These are phyloP conservation scores for Trichopus zeylanicus DNA, from an alignment of 116 monocot genomes.

Conservation along the genomic window DNA sequence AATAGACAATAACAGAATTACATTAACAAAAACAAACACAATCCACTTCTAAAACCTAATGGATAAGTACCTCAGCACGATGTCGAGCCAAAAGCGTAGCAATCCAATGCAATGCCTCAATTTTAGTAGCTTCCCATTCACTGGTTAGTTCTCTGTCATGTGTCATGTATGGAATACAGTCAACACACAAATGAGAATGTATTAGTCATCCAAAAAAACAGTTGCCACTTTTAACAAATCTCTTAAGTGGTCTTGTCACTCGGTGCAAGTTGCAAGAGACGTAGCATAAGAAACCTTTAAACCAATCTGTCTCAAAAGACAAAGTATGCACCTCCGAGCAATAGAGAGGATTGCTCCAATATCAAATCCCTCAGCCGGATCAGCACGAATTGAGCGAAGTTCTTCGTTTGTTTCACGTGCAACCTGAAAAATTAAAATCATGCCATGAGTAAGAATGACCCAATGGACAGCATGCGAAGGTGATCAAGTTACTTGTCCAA, in stretches of 20 bases:
- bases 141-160: slow-evolving; percentile 74
- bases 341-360: slow-evolving; percentile 71
- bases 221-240: background rate
- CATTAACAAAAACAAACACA: too few species aligned
- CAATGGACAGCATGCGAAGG: background rate
- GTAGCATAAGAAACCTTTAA: slow-evolving; percentile 20
- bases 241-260: slow-evolving; percentile 16
- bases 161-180: background rate
- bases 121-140: slow-evolving; percentile 86
- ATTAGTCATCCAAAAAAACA: slow-evolving; percentile 1
- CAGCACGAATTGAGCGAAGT: slow-evolving; percentile 70
- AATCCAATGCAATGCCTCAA: slow-evolving; percentile 92
- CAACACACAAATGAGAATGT: background rate
- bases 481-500: too few species aligned
- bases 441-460: background rate
- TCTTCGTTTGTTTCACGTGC: slow-evolving; percentile 99
- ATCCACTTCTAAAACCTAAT: too few species aligned
- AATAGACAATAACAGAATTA: too few species aligned
- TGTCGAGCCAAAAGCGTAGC: slow-evolving; percentile 53
- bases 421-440: slow-evolving; percentile 44
- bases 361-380: slow-evolving; percentile 83
- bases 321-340: slow-evolving; percentile 71
- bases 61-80: slow-evolving; percentile 59
- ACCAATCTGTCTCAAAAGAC: slow-evolving; percentile 13
- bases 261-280: slow-evolving; percentile 9